Percentiles rank a stretch among this genome's conserved stretches.
These are phyloP conservation scores for Pichia kluyveri DNA, from an alignment of 805 yeast genomes.

Conservation along the genomic window DNA sequence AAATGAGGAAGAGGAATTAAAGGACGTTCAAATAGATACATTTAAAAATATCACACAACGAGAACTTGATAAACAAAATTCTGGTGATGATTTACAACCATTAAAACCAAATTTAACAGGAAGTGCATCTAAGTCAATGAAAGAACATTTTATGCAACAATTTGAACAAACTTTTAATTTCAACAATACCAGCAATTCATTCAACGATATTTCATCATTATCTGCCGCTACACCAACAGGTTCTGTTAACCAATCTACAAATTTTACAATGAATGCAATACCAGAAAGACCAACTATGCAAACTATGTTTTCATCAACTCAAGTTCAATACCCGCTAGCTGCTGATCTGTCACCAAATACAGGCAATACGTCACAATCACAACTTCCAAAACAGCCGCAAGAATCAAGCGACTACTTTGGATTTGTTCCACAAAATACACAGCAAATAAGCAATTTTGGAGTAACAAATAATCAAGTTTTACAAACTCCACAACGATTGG, in stretches of 20 bases:
- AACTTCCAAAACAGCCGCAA: slow-evolving; percentile 1
- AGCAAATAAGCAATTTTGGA: neutral
- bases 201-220: slow-evolving; percentile 7
- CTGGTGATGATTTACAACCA: slow-evolving; percentile 24
- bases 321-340: slow-evolving; percentile 1
- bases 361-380: slow-evolving; percentile 2
- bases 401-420: slow-evolving; percentile 2
- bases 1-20: slow-evolving; percentile 62
- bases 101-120: slow-evolving; percentile 44
- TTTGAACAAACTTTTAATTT: slow-evolving; percentile 13
- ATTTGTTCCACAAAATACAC: neutral
- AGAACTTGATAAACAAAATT: slow-evolving; percentile 1
- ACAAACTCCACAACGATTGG: slow-evolving; percentile 13
- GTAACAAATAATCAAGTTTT: neutral
- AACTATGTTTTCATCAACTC: neutral
- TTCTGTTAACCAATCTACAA: neutral
- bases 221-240: slow-evolving; percentile 1
- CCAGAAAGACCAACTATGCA: neutral
- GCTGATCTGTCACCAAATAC: neutral
- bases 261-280: neutral
- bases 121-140: slow-evolving; percentile 42
- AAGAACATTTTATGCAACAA: slow-evolving; percentile 18
- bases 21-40: slow-evolving; percentile 17
- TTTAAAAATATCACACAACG: slow-evolving; percentile 10
- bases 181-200: neutral